Conservation (phyloP, 768 basidiomycete genomes). For the Tricholomella constricta region DNA sequence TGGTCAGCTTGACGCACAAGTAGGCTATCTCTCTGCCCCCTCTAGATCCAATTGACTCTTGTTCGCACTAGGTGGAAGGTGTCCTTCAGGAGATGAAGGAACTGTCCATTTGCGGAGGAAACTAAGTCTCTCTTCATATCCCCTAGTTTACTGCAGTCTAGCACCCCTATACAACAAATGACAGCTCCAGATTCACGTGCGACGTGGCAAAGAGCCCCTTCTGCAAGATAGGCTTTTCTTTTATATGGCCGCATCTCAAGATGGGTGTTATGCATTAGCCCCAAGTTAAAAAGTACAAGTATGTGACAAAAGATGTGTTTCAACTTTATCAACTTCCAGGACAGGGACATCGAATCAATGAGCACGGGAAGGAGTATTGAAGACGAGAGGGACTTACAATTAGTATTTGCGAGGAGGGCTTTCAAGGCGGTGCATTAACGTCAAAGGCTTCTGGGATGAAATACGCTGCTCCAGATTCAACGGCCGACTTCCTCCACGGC, state of each 20-base stretch:
- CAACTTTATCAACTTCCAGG: neutral
- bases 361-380: neutral
- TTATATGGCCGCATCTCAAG: too few species aligned
- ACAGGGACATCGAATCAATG: neutral
- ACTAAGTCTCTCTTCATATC: too few species aligned
- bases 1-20: constrained; percentile 94
- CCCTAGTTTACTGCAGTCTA: too few species aligned
- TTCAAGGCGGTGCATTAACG: constrained; percentile 21
- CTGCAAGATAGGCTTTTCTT: neutral
- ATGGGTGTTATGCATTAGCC: too few species aligned
- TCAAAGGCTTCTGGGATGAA: constrained; percentile 17
- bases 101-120: constrained; percentile 87
- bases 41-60: neutral
- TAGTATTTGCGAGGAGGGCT: constrained; percentile 4
- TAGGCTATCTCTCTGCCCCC: constrained; percentile 26
- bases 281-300: too few species aligned
- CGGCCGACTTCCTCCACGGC: constrained; percentile 9
- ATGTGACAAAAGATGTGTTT: too few species aligned
- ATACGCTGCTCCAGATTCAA: constrained; percentile 29
- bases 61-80: constrained; percentile 74
- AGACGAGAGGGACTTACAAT: neutral
- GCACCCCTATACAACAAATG: neutral
- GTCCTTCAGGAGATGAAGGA: constrained; percentile 98
- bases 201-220: neutral
- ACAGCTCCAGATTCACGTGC: neutral